Conservation (phyloP, 2,329 filamentous ascomycete species). For the Arthrobotrys sinensis region DNA sequence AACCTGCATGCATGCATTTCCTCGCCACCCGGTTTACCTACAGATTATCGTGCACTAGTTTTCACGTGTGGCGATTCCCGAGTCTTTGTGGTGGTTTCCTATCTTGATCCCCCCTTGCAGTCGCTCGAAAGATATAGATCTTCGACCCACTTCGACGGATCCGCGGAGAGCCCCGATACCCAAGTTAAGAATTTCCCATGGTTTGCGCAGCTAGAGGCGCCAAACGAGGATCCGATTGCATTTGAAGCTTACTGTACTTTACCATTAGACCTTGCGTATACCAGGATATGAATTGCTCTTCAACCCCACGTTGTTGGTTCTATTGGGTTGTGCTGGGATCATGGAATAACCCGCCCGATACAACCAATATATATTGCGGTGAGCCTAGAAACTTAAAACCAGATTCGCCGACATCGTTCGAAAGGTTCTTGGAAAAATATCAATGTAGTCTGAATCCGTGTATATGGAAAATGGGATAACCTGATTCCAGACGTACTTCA, state of each 20-base stretch:
- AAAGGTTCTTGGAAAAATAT: neutral
- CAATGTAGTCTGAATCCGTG: too few species aligned
- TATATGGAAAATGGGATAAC: too few species aligned
- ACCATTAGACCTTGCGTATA: neutral
- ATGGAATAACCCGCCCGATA: neutral
- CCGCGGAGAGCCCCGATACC: too few species aligned
- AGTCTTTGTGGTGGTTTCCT: neutral
- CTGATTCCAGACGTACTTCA: too few species aligned
- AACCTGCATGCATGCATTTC: neutral
- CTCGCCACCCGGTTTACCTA: neutral
- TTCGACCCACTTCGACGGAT: too few species aligned
- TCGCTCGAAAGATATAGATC: too few species aligned
- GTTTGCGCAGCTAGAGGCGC: too few species aligned
- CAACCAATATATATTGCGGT: neutral
- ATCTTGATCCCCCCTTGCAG: too few species aligned
- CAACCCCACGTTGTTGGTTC: conserved; percentile 14
- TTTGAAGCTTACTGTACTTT: too few species aligned
- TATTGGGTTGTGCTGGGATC: conserved; percentile 20
- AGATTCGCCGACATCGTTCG: neutral
- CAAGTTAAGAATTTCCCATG: too few species aligned
- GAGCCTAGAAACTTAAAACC: neutral
- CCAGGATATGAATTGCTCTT: neutral
- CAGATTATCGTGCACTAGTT: neutral
- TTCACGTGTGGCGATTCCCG: neutral
- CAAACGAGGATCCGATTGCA: too few species aligned